Evolutionary conservation across 768 basidiomycete genomes (phyloP).

Genomic region (Collybiopsis confluens): DNA sequence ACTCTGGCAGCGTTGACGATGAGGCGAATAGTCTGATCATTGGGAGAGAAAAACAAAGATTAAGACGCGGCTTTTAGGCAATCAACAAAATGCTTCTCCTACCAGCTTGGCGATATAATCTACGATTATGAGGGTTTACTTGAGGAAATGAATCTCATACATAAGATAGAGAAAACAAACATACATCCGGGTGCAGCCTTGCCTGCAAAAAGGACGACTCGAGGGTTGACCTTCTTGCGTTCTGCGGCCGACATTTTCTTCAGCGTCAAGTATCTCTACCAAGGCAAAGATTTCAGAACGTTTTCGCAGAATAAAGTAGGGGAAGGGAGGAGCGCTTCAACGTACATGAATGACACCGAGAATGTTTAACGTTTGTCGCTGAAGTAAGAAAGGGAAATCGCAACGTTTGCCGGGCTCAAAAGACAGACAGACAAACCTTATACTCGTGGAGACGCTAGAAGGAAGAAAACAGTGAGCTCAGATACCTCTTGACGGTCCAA

Average conservation of each 20-base stretch:
- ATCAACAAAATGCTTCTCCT: conserved; percentile 9
- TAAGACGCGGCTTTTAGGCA: background rate
- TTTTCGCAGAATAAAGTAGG: too few species aligned
- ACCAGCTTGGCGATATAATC: conserved; percentile 92
- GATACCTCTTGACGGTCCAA: background rate
- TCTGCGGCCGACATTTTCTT: conserved; percentile 77
- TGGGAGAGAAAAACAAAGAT: background rate
- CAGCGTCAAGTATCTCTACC: conserved; percentile 73
- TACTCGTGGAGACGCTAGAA: conserved; percentile 85
- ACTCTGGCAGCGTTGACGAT: conserved; percentile 85
- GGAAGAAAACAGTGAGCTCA: conserved; percentile 14
- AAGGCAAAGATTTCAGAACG: background rate
- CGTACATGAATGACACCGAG: conserved; percentile 82
- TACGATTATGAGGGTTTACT: conserved; percentile 17
- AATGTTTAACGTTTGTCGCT: conserved; percentile 94
- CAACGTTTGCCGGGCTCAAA: background rate
- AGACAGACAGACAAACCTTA: conserved; percentile 45
- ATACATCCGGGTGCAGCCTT: conserved; percentile 92
- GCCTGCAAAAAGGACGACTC: conserved; percentile 95
- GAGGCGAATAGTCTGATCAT: conserved; percentile 73
- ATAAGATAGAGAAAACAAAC: conserved; percentile 20
- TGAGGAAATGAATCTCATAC: background rate
- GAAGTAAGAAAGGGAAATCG: background rate
- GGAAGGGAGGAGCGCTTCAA: conserved; percentile 1
- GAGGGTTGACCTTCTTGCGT: conserved; percentile 77